A percentile compares a stretch with the other conserved stretches of the same genome.
phyloP scores from a whole-genome alignment of 345 rosid genomes.

The Isatis tinctoria region DNA sequence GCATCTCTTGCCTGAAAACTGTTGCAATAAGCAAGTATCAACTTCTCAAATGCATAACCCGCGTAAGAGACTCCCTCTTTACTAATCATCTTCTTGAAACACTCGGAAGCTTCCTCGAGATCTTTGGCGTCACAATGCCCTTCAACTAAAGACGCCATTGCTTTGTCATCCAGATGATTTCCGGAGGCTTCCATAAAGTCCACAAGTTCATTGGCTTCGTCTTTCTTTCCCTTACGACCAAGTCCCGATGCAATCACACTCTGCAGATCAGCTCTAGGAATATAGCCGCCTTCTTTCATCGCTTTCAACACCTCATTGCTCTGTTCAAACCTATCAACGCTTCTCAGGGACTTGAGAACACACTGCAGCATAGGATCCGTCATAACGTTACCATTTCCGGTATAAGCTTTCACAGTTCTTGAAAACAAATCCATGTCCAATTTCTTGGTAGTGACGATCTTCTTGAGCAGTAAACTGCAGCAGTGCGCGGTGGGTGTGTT shows the following conservation, averaged over 20 bases:
- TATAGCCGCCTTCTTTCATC: conserved; percentile 58
- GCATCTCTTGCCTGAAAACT: conserved; percentile 57
- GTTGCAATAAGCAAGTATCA: conserved; percentile 63
- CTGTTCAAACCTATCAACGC: conserved; percentile 60
- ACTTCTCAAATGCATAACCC: conserved; percentile 49
- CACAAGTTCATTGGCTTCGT: conserved; percentile 50
- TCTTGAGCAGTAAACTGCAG: conserved; percentile 42
- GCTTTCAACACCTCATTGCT: conserved; percentile 61
- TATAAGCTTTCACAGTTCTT: conserved; percentile 55
- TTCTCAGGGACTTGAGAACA: conserved; percentile 61
- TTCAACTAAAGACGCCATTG: conserved; percentile 59
- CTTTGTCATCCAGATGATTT: conserved; percentile 45
- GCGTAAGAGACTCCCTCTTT: conserved; percentile 49
- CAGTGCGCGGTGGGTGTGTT: conserved; percentile 51
- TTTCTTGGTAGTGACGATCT: conserved; percentile 52
- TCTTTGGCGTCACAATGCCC: conserved; percentile 66
- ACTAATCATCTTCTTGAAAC: conserved; percentile 54
- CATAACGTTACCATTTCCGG: conserved; percentile 47
- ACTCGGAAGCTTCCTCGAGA: conserved; percentile 62
- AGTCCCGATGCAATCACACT: conserved; percentile 55
- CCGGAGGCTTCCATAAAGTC: conserved; percentile 49
- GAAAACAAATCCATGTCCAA: conserved; percentile 60
- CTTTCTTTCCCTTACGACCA: conserved; percentile 50
- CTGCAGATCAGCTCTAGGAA: conserved; percentile 40
- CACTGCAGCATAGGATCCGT: conserved; percentile 52